A percentile compares a stretch with the other conserved stretches of the same genome.
phyloP scores from a whole-genome alignment of 495 filamentous ascomycete genomes.

The Hyaloscypha hepaticicola region DNA sequence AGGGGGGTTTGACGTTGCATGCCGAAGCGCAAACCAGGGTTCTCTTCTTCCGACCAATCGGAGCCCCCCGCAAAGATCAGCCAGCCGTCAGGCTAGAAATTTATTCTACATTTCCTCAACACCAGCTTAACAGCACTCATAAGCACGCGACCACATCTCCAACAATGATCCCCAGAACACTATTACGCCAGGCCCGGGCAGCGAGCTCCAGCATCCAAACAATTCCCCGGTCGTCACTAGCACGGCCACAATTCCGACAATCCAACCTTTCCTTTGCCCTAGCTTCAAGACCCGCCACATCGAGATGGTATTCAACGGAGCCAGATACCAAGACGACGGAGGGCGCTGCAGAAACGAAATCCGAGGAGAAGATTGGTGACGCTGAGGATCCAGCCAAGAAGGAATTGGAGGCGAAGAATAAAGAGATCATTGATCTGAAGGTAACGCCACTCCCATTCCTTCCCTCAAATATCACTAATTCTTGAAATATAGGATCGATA shows the following conservation, averaged over 20 bases:
- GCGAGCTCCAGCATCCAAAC: slow-evolving; percentile 23
- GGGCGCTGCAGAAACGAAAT: slow-evolving; percentile 31
- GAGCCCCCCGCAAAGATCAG: neutral
- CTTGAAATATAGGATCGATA: slow-evolving; percentile 72
- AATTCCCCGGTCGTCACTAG: slow-evolving; percentile 11
- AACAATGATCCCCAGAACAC: slow-evolving; percentile 33
- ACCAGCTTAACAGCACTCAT: neutral
- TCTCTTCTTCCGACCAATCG: too few relatives aligned
- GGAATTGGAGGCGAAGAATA: slow-evolving; percentile 81
- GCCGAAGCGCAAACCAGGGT: too few relatives aligned
- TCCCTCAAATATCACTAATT: neutral
- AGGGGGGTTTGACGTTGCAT: neutral
- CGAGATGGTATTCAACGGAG: slow-evolving; percentile 31
- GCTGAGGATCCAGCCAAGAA: slow-evolving; percentile 47
- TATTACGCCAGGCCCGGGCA: slow-evolving; percentile 27
- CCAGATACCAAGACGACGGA: slow-evolving; percentile 37
- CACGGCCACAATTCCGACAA: slow-evolving; percentile 22
- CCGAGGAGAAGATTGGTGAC: slow-evolving; percentile 30
- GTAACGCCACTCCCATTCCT: slow-evolving; percentile 43
- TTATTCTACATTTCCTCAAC: slow-evolving; percentile 3
- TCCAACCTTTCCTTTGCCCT: slow-evolving; percentile 8
- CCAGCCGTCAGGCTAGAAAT: slow-evolving; percentile 14
- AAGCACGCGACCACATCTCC: slow-evolving; percentile 20
- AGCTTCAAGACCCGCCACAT: neutral
- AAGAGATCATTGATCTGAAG: slow-evolving; percentile 83